Base-by-base conservation (phyloP, 805 yeast genomes). In the Yarrowia sp. region DNA sequence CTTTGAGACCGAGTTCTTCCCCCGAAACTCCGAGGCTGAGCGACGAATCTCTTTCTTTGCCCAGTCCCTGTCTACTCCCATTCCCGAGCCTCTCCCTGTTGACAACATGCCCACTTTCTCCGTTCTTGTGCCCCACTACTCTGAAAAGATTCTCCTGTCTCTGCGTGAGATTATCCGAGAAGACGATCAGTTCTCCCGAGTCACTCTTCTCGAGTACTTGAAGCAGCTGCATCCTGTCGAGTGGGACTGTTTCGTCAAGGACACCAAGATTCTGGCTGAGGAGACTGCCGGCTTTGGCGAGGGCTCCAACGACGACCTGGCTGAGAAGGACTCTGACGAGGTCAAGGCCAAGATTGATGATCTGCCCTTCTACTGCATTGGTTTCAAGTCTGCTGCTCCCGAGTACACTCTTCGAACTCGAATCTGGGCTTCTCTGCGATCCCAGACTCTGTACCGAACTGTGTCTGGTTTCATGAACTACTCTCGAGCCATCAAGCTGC, bases 101-200 rank as follows among this genome's bases (percentile, higher is more conserved):
- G 99, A 95, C 79, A 93, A 93, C 82, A 95, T 95, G 99, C 99
- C 99, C 69, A 93, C 98, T 12, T 95, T 95, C 78, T 92, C 99
- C 41, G 98, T 95, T 22, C 81, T 93, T 77, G 89, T 93, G 70
- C 98, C 99, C 73, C 99, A 93, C 77, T 93, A 93, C 79, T 82
- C 95, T 69, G 99, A 93, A 80, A 93, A 92, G 85, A 93, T 93
- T 68, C 81, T 92, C 71, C 80, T 93, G 59, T 90, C 97, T n/a
- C 81, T 95, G 73, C 88, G 96, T 76, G 99, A 93, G 78, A 92
- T 95, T 74, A 93, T 95, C 71, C 88, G 96, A 74, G 98, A 93
- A 80, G 98, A 95, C 77, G 97, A 92, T 75, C 97, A 92, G 79
- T 91, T 89, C 78, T 90, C 98, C 24, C 89, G 96, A 77, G 95